These are phyloP conservation scores for Wickerhamiella brachini DNA, from an alignment of 805 yeast species.

Conservation along the genomic window DNA sequence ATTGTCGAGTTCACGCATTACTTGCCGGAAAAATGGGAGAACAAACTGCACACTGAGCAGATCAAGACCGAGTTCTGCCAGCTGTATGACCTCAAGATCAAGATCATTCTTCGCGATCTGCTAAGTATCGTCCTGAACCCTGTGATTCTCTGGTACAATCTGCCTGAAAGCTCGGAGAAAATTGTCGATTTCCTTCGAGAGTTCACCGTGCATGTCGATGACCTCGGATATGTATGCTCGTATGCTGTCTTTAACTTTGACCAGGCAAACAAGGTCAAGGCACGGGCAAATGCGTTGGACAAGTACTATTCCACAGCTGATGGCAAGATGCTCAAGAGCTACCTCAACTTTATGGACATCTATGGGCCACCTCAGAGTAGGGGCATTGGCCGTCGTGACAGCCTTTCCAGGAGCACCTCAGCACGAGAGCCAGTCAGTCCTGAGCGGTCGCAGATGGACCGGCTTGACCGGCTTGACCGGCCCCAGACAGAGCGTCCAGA, in stretches of 20 bases:
- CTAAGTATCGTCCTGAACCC: constrained; percentile 77
- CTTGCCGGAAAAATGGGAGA: constrained; percentile 78
- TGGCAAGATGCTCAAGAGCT: constrained; percentile 85
- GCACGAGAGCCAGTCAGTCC: background rate
- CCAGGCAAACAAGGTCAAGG: constrained; percentile 30
- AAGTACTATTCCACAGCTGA: constrained; percentile 39
- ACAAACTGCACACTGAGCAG: constrained; percentile 65
- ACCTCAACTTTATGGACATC: constrained; percentile 74
- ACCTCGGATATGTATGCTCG: constrained; percentile 85
- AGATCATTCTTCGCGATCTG: constrained; percentile 62
- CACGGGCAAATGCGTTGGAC: constrained; percentile 21
- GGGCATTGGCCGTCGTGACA: background rate
- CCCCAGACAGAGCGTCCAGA: background rate
- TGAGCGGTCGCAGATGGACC: background rate
- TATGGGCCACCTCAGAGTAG: constrained; percentile 33
- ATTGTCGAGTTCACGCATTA: constrained; percentile 85
- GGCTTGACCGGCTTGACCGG: background rate
- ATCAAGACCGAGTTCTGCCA: constrained; percentile 75
- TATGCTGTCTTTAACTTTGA: constrained; percentile 86
- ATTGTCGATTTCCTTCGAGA: constrained; percentile 88
- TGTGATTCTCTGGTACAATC: constrained; percentile 71
- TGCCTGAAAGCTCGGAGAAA: constrained; percentile 58
- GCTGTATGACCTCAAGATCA: constrained; percentile 58
- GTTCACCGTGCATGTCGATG: constrained; percentile 80
- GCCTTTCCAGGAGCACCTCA: background rate